Evolutionary conservation across 2,329 filamentous ascomycete species (phyloP).

Genomic region (Neospermospora avenae): DNA sequence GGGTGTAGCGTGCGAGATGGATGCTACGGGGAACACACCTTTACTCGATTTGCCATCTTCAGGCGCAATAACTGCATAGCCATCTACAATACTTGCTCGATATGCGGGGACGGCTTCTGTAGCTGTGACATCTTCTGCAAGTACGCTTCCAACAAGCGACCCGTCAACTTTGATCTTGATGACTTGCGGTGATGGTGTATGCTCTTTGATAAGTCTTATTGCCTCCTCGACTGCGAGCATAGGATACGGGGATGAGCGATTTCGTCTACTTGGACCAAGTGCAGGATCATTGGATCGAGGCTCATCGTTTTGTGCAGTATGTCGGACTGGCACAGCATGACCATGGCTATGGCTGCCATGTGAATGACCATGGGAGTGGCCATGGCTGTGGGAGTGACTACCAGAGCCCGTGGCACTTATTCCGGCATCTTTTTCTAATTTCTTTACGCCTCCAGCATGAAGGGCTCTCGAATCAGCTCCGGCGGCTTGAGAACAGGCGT

Average conservation of each 20-base stretch:
- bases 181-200: constrained; percentile 63
- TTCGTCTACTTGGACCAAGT: constrained; percentile 63
- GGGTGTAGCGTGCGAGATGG: constrained; percentile 81
- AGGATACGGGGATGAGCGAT: constrained; percentile 84
- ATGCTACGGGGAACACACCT: constrained; percentile 80
- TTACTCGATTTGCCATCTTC: constrained; percentile 59
- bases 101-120: constrained; percentile 87
- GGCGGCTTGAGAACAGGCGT: constrained; percentile 87
- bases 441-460: constrained; percentile 77
- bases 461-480: constrained; percentile 77
- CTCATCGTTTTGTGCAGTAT: constrained; percentile 62
- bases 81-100: constrained; percentile 93
- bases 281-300: constrained; percentile 58
- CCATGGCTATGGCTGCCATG: constrained; percentile 58
- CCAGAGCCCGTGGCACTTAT: constrained; percentile 39
- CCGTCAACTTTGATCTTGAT: constrained; percentile 59
- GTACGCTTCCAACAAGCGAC: constrained; percentile 68
- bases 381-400: constrained; percentile 49
- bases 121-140: constrained; percentile 80
- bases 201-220: constrained; percentile 64
- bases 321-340: constrained; percentile 62
- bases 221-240: constrained; percentile 88
- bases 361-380: constrained; percentile 41
- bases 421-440: constrained; percentile 80
- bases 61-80: constrained; percentile 78